Percentiles rank a stretch among this genome's conserved stretches.
Evolutionary conservation across 2,329 filamentous ascomycete genomes (phyloP).

Genomic region (Botrytis sinoallii): DNA sequence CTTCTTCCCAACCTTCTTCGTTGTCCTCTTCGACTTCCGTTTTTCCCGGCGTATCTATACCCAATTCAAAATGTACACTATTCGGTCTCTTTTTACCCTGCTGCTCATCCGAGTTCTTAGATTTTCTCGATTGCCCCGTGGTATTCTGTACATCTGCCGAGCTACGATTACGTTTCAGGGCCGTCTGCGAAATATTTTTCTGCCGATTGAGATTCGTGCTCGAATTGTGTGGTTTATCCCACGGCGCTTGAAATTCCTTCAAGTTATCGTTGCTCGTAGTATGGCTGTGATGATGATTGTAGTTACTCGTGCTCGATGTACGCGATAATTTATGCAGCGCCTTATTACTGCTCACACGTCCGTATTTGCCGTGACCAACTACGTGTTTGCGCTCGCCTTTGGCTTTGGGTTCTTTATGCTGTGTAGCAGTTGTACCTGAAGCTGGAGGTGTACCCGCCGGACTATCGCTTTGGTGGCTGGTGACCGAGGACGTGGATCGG

Average conservation of each 20-base stretch:
- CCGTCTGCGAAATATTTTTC: constrained; percentile 54
- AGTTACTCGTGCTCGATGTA: constrained; percentile 24
- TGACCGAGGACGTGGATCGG: constrained; percentile 30
- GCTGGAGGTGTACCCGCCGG: constrained; percentile 27
- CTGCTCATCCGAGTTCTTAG: constrained; percentile 46
- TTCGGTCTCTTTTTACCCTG: constrained; percentile 37
- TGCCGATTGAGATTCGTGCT: constrained; percentile 38
- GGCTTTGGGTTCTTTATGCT: constrained; percentile 32
- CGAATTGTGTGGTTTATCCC: constrained; percentile 28
- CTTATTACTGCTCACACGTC: constrained; percentile 35
- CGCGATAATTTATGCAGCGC: constrained; percentile 32
- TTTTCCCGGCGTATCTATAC: constrained; percentile 36
- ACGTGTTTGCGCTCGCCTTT: constrained; percentile 30
- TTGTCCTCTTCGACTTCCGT: constrained; percentile 37
- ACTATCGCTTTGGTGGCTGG: constrained; percentile 22
- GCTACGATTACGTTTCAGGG: constrained; percentile 57
- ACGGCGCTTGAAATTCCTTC: constrained; percentile 34
- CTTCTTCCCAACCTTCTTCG: constrained; percentile 66
- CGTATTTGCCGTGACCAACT: constrained; percentile 26
- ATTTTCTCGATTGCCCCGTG: constrained; percentile 39
- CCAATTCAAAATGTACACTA: constrained; percentile 63
- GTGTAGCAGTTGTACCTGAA: constrained; percentile 25
- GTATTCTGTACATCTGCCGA: constrained; percentile 11
- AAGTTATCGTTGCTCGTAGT: constrained; percentile 33
- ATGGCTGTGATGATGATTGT: constrained; percentile 24